A percentile compares a stretch with the other conserved stretches of the same genome.
Conservation (phyloP, 345 rosid species). For the Excoecaria agallocha region DNA sequence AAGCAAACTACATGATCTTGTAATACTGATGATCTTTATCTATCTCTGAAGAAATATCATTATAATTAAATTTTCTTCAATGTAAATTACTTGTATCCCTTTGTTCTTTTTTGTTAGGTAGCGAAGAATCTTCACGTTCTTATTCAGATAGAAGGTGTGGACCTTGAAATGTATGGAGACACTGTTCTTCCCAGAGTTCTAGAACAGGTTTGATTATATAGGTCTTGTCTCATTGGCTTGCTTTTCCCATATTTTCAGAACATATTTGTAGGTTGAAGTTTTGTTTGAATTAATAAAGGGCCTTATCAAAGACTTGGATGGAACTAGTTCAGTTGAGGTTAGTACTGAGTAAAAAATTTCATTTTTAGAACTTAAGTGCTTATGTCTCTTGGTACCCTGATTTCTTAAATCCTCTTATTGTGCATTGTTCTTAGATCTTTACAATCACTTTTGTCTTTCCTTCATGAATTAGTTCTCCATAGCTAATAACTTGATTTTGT, state of each 20-base stretch:
- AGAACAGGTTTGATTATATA: conserved; percentile 85
- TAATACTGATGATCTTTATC: conserved; percentile 52
- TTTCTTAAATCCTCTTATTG: not conserved
- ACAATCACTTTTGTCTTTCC: too few relatives aligned
- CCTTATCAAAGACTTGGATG: conserved; percentile 85
- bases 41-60: conserved; percentile 44
- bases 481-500: not conserved
- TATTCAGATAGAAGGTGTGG: conserved; percentile 95
- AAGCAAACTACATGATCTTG: conserved; percentile 99
- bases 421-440: not conserved
- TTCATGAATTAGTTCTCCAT: not conserved
- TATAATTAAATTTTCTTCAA: conserved; percentile 28
- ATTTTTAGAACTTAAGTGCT: conserved; percentile 5
- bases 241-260: too few relatives aligned
- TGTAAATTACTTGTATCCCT: conserved; percentile 29
- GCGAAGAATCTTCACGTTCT: conserved; percentile 99
- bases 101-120: conserved; percentile 53
- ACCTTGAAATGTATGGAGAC: conserved; percentile 89
- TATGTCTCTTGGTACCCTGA: conserved; percentile 6
- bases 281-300: conserved; percentile 87
- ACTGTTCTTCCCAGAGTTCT: conserved; percentile 93
- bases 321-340: conserved; percentile 24
- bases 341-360: not conserved
- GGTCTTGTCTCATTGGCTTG: too few relatives aligned
- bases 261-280: conserved; percentile 82